Percentiles rank a stretch among this genome's conserved stretches.
Conservation (phyloP, 202 grass and related monocot genomes). For the Zizania palustris region DNA sequence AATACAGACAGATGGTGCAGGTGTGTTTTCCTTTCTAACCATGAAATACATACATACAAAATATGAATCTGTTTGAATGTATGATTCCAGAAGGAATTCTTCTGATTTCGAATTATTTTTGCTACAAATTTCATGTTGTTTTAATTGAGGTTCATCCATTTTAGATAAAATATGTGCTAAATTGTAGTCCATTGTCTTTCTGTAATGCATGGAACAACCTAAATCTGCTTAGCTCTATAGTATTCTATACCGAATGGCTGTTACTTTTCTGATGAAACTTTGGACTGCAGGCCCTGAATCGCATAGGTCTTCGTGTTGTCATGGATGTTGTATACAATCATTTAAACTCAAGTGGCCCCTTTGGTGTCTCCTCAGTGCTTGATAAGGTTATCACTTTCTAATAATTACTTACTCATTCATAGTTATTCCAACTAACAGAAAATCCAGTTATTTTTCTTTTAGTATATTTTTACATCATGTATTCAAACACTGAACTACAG, state of each 20-base stretch:
- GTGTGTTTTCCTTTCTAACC: slow-evolving; percentile 41
- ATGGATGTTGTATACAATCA: slow-evolving; percentile 97
- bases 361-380: slow-evolving; percentile 64
- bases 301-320: slow-evolving; percentile 76
- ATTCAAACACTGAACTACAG: background rate
- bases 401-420: slow-evolving; percentile 6
- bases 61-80: slow-evolving; percentile 12
- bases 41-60: background rate
- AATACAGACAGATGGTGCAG: slow-evolving; percentile 90
- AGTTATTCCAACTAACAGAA: slow-evolving; percentile 11
- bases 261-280: slow-evolving; percentile 40
- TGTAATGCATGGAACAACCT: slow-evolving; percentile 9
- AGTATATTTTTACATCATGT: slow-evolving; percentile 21
- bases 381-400: slow-evolving; percentile 67
- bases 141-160: background rate
- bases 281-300: slow-evolving; percentile 70
- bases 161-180: background rate
- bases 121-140: slow-evolving; percentile 15
- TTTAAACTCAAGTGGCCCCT: slow-evolving; percentile 78
- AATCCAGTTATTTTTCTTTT: slow-evolving; percentile 6
- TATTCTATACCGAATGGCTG: slow-evolving; percentile 26
- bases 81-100: background rate
- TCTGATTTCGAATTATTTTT: background rate
- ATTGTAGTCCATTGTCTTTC: background rate
- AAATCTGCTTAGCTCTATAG: slow-evolving; percentile 5